Evolutionary conservation across 805 yeast genomes (phyloP), one percentile per base, ranked within the genome.

Genomic region (Candida tammaniensis): DNA sequence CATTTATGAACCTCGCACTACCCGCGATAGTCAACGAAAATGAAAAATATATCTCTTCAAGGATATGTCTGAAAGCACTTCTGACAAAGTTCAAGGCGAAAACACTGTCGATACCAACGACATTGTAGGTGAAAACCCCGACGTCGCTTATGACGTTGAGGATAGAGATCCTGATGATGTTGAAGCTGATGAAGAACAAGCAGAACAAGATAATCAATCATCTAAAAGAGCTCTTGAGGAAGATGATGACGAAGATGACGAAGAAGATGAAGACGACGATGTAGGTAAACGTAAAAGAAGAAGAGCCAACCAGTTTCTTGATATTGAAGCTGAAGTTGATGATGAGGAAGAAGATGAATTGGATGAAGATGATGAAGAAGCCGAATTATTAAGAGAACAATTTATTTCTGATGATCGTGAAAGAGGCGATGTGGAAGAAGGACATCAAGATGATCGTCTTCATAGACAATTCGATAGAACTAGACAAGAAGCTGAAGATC

Each of bases 311-410:
- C 89, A 84, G 70, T 93, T 88, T 60, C 73, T 93, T 63, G 98
- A 93, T 85, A 95, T 93, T 35, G 98, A 93, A 70, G 98, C 97
- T 40, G 98, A 91, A 59, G 98, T 93, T 38, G 95, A 91, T 59
- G 98, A 91, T 42, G 98, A 93, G 47, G 98, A 93, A 36, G 98
- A 91, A 46, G 94, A 84, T 27, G 78, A 80, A 19, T 91, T 87
- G 43, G 98, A 89, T 42, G 73, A 67, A 39, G 98, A 88, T 30
- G 98, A 91, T 43, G 98, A 83, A 47, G 86, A 80, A 47, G 89
- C 94, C n/a, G 97, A 85, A 43, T 64, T 86, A 19, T 77, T 83
- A 28, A 78, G 87, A 51, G 94, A 83, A 55, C 91, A 87, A 52
- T 85, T 85, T 54, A 78, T 85, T 45, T 78, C 86, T 2, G 85